Evolutionary conservation across 2,329 filamentous ascomycete species (phyloP).

Genomic region (Clarireedia paspali): DNA sequence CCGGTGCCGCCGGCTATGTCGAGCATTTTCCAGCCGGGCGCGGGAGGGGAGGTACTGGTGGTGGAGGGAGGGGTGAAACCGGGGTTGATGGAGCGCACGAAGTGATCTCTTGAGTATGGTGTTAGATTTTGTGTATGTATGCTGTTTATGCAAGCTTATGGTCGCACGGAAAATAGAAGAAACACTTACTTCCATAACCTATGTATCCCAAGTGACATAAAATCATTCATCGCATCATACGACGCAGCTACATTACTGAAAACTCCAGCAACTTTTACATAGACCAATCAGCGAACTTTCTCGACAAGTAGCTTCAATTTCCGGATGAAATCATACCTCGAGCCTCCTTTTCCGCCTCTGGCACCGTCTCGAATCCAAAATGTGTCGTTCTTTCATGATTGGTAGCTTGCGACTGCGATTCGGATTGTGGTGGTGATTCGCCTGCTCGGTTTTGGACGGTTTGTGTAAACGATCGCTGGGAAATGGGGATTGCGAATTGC

Average conservation of each 20-base stretch:
- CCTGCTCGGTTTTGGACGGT: slow-evolving; percentile 10
- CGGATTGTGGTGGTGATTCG: slow-evolving; percentile 4
- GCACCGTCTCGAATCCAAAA: slow-evolving; percentile 31
- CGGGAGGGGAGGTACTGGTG: slow-evolving; percentile 32
- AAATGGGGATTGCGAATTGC: slow-evolving; percentile 11
- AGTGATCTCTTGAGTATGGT: slow-evolving; percentile 59
- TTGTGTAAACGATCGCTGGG: neutral
- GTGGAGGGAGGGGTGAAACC: slow-evolving; percentile 30
- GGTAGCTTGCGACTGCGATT: slow-evolving; percentile 11
- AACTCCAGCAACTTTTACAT: slow-evolving; percentile 50
- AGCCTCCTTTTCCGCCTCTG: slow-evolving; percentile 30
- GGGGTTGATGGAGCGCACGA: slow-evolving; percentile 85
- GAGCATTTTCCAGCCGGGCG: slow-evolving; percentile 62
- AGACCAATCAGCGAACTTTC: slow-evolving; percentile 8
- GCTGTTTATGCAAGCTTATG: neutral
- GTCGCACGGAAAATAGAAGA: neutral
- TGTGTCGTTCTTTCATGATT: slow-evolving; percentile 29
- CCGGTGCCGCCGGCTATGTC: slow-evolving; percentile 96
- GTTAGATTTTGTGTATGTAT: neutral
- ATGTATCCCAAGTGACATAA: slow-evolving; percentile 97
- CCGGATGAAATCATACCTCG: slow-evolving; percentile 20
- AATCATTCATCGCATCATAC: slow-evolving; percentile 98
- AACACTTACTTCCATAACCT: slow-evolving; percentile 73
- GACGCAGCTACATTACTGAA: slow-evolving; percentile 85
- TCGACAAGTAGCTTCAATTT: neutral